phyloP scores from a whole-genome alignment of 179 eudicot genomes.

The Silene noctiflora region DNA sequence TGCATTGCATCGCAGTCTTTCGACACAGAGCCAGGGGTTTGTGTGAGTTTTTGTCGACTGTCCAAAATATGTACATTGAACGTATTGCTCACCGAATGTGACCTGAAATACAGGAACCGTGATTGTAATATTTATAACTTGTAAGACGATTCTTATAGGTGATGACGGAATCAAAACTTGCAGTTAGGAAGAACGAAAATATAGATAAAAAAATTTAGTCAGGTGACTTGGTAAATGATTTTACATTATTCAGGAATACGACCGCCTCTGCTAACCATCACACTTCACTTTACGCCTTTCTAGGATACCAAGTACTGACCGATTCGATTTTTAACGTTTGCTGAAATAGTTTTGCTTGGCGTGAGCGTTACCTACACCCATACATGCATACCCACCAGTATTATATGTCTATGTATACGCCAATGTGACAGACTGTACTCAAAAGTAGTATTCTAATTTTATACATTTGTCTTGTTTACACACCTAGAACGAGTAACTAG shows the following conservation, averaged over 20 bases:
- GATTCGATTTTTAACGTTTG: neutral
- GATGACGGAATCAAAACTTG: too few relatives aligned
- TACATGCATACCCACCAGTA: neutral
- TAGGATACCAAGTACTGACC: neutral
- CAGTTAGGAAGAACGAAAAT: too few relatives aligned
- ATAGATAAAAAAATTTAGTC: too few relatives aligned
- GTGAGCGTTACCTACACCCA: neutral
- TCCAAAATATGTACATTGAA: neutral
- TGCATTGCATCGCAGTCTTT: neutral
- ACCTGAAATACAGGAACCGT: too few relatives aligned
- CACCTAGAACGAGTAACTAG: neutral
- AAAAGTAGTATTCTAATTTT: neutral
- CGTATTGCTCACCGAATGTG: too few relatives aligned
- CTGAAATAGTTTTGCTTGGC: neutral
- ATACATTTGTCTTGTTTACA: neutral
- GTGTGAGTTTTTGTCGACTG: neutral
- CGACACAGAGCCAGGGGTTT: neutral
- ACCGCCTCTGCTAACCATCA: too few relatives aligned
- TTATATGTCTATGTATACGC: neutral
- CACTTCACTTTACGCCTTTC: neutral
- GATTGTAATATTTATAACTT: too few relatives aligned
- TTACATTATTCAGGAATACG: too few relatives aligned
- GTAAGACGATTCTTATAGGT: too few relatives aligned
- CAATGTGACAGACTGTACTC: constrained; percentile 4
- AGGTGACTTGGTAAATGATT: too few relatives aligned